phyloP scores from a whole-genome alignment of 2,329 filamentous ascomycete species.

The Ophiocordyceps polyrhachis-furcata region DNA sequence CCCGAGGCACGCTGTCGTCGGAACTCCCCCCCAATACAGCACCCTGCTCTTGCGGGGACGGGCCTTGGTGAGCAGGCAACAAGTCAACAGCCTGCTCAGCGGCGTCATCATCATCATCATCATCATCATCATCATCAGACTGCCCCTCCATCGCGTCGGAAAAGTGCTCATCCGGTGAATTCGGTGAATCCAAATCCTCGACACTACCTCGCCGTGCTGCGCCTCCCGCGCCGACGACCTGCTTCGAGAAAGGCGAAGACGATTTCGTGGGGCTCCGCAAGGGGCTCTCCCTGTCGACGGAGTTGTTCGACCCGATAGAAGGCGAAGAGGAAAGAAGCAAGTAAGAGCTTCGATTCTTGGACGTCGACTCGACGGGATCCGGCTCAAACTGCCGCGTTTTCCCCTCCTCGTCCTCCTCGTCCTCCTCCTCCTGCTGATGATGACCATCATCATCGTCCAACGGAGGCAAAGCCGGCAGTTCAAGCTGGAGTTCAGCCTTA shows the following conservation, averaged over 20 bases:
- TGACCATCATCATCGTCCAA: conserved; percentile 1
- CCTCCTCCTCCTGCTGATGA: too few species aligned
- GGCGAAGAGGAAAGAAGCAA: conserved; percentile 20
- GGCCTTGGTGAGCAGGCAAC: background rate
- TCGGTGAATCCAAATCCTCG: conserved; percentile 15
- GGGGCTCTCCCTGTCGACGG: conserved; percentile 6
- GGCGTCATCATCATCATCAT: conserved; percentile 5
- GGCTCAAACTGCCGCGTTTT: conserved; percentile 14
- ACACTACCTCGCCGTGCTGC: conserved; percentile 6
- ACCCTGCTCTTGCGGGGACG: too few species aligned
- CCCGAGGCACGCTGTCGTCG: too few species aligned
- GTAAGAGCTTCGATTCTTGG: conserved; percentile 24
- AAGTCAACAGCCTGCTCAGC: conserved; percentile 1
- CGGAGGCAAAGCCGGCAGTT: conserved; percentile 8
- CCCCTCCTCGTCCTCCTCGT: conserved; percentile 1
- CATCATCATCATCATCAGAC: conserved; percentile 6
- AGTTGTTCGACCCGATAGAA: conserved; percentile 11
- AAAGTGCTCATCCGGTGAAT: conserved; percentile 17
- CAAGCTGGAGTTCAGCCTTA: conserved; percentile 30
- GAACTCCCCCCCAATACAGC: too few species aligned
- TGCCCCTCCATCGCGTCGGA: conserved; percentile 14
- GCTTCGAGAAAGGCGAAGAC: background rate
- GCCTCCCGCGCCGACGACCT: conserved; percentile 2
- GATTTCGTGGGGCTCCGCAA: conserved; percentile 5
- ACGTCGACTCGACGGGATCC: conserved; percentile 20